Evolutionary conservation across 805 yeast species (phyloP), one percentile per base, ranked within the genome.

Genomic region (Wickerhamiella lipophila): DNA sequence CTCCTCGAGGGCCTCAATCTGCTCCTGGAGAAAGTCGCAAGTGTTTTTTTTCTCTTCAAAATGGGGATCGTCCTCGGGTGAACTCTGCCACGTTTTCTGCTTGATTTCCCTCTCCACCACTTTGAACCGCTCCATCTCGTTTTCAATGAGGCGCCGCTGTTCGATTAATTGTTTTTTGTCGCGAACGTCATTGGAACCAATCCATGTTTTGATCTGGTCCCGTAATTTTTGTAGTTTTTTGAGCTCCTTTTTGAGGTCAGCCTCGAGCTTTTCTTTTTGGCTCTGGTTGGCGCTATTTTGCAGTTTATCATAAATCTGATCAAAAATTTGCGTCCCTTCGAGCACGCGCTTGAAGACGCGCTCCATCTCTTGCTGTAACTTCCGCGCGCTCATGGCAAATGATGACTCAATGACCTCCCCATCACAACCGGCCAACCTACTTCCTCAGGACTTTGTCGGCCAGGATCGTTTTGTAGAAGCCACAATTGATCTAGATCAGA

Each of bases 161-260:
- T 89, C 96, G 50, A 81, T 71, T 54, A 85, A 69, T 45, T 79
- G 75, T 58, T 82, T 83, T 62, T 86, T 92, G 58, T 89, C 94
- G 63, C 94, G 87, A 42, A 88, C 87, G 54, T 88, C 94, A 57
- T 81, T 83, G 56, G 89, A 88, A 39, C 89, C 78, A 62, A 87
- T 68, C 98, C 98, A 89, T 50, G 83, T 83, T 68, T 89, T 89
- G 58, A 89, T 84, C 68, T 87, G 97, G 65, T 89, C 98, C 62
- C 97, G 76, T 58, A 82, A 79, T 63, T 95, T 78, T 63, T 89
- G 98, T 50, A 89, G 72, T 65, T 87, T 89, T 66, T 92, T 89
- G 66, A 92, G 88, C 65, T 92, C 97, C 59, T 92, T 81, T 68
- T 92, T 88, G 62, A 89, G 71, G 63, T 89, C 98, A 52, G 61